Evolutionary conservation across 1,139 yeast genomes (phyloP).

Genomic region (Candida tetrigidarum): DNA sequence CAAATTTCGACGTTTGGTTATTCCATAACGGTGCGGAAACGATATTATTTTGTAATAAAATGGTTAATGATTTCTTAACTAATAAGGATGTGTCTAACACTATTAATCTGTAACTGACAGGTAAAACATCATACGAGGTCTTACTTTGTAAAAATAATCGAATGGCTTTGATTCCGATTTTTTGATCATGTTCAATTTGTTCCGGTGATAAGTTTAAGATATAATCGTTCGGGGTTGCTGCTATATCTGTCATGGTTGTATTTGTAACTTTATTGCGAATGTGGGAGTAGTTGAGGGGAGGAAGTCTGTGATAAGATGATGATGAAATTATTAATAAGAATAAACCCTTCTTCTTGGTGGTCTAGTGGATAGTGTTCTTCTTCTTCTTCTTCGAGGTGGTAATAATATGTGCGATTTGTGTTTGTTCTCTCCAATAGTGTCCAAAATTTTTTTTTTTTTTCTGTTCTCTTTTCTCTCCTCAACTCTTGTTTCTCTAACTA

Average conservation of each 20-base stretch:
- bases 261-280: not conserved
- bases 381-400: too few relatives aligned
- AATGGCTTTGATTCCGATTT: constrained; percentile 74
- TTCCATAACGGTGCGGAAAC: constrained; percentile 99
- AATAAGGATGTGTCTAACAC: constrained; percentile 91
- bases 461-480: too few relatives aligned
- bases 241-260: constrained; percentile 16
- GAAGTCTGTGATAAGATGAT: too few relatives aligned
- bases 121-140: constrained; percentile 95
- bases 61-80: constrained; percentile 90
- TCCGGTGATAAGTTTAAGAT: constrained; percentile 46
- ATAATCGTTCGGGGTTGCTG: constrained; percentile 48
- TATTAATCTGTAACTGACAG: constrained; percentile 91
- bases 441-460: too few relatives aligned
- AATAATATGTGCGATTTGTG: too few relatives aligned
- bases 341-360: too few relatives aligned
- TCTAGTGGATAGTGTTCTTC: too few relatives aligned
- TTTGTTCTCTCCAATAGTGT: too few relatives aligned
- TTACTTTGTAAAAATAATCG: constrained; percentile 84
- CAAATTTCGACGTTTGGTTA: constrained; percentile 84
- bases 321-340: too few relatives aligned
- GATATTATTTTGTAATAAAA: constrained; percentile 88
- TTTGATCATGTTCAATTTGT: constrained; percentile 61
- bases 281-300: not conserved
- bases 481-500: too few relatives aligned